Conservation (phyloP, 805 yeast genomes). For the Ogataea henricii region DNA sequence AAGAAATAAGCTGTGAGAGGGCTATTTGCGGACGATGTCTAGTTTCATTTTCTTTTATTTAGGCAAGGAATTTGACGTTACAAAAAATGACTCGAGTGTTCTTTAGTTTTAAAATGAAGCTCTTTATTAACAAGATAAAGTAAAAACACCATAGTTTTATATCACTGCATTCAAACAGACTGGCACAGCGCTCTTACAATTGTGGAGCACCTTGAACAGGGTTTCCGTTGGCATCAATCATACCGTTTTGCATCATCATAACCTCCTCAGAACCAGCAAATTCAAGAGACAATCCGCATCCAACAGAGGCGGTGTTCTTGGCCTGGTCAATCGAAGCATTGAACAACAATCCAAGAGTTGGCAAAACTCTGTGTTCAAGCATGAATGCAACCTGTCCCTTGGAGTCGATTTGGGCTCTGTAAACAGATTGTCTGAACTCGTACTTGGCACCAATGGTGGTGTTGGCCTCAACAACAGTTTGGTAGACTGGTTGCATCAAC, state of each 20-base stretch:
- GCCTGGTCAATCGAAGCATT: conserved; percentile 89
- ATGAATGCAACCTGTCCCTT: conserved; percentile 88
- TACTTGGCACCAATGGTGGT: conserved; percentile 96
- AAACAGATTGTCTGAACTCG: conserved; percentile 94
- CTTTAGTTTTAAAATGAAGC: not conserved
- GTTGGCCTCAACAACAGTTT: conserved; percentile 84
- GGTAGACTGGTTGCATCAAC: conserved; percentile 76
- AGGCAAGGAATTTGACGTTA: not conserved
- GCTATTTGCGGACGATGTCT: too few relatives aligned
- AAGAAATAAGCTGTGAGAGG: not conserved
- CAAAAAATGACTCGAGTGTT: not conserved
- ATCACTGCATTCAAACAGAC: conserved; percentile 29
- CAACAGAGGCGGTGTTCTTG: conserved; percentile 76
- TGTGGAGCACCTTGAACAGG: conserved; percentile 80
- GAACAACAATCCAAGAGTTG: conserved; percentile 85
- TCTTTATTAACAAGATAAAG: conserved; percentile 5
- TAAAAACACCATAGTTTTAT: conserved; percentile 4
- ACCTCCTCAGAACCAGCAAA: conserved; percentile 93
- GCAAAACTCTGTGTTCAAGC: conserved; percentile 90
- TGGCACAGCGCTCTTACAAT: conserved; percentile 8
- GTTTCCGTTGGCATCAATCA: conserved; percentile 80
- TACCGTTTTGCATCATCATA: conserved; percentile 87
- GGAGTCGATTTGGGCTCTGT: conserved; percentile 93
- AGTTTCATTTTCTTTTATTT: not conserved
- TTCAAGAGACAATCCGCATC: conserved; percentile 94